Percentiles rank a stretch among this genome's conserved stretches.
phyloP scores from a whole-genome alignment of 768 basidiomycete genomes.

The Trametes sanguinea region DNA sequence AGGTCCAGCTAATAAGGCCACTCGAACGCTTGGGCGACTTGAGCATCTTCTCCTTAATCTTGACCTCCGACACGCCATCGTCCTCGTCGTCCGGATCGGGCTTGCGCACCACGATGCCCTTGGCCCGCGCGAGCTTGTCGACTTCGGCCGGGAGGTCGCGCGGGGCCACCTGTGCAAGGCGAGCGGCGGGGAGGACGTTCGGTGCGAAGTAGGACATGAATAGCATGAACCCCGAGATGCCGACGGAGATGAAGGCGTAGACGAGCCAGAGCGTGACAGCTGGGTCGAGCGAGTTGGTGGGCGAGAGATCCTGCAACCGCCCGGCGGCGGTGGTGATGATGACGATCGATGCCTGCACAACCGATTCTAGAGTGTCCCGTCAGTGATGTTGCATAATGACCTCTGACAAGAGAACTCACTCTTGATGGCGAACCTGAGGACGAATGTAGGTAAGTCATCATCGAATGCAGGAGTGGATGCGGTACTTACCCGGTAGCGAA shows the following conservation, averaged over 20 bases:
- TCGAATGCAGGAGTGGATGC: background rate
- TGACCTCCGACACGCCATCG: conserved; percentile 23
- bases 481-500: conserved; percentile 41
- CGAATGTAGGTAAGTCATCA: conserved; percentile 3
- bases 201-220: conserved; percentile 32
- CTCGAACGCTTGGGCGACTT: conserved; percentile 32
- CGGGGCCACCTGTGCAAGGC: conserved; percentile 41
- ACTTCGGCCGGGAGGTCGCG: conserved; percentile 34
- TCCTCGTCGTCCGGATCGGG: conserved; percentile 23
- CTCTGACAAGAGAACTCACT: conserved; percentile 28
- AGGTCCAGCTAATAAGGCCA: conserved; percentile 25
- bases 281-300: conserved; percentile 38
- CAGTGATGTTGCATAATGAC: no score
- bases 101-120: conserved; percentile 20
- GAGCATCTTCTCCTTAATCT: conserved; percentile 34
- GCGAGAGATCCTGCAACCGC: conserved; percentile 41
- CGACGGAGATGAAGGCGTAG: conserved; percentile 41
- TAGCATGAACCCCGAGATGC: conserved; percentile 37
- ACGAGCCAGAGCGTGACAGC: conserved; percentile 43
- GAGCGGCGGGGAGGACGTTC: conserved; percentile 39
- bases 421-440: conserved; percentile 41
- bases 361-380: conserved; percentile 35
- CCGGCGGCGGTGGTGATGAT: conserved; percentile 46
- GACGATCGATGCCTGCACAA: conserved; percentile 44
- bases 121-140: conserved; percentile 30